These are phyloP conservation scores for Calonectria pteridis DNA, from an alignment of 2,329 filamentous ascomycete species.

Conservation along the genomic window DNA sequence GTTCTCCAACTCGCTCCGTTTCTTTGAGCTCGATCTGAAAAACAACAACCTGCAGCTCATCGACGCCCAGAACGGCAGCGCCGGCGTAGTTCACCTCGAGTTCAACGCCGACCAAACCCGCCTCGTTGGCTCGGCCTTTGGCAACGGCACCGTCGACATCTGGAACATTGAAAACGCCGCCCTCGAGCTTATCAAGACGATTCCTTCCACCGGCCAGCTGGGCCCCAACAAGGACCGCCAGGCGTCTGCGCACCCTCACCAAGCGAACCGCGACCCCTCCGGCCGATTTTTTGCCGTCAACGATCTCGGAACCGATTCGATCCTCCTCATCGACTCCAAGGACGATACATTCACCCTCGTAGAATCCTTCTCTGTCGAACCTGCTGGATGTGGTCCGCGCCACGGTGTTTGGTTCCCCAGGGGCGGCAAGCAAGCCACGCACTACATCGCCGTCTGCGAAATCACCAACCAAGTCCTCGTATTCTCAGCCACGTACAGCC, in stretches of 20 bases:
- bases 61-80: neutral
- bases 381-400: neutral
- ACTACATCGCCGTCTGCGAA: neutral
- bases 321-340: neutral
- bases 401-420: constrained; percentile 1
- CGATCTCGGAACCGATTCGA: neutral
- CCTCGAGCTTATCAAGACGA: constrained; percentile 1
- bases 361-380: neutral
- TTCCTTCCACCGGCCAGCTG: neutral
- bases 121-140: neutral
- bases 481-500: neutral
- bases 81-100: neutral
- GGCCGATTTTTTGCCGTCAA: neutral
- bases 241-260: neutral
- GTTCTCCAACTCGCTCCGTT: neutral
- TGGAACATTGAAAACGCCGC: neutral
- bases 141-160: neutral
- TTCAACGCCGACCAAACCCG: neutral
- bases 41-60: neutral
- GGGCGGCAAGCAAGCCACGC: neutral
- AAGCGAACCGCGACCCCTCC: neutral
- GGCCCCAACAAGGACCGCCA: neutral
- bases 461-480: constrained; percentile 3
- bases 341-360: neutral
- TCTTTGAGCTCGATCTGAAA: neutral